phyloP scores from a whole-genome alignment of 768 basidiomycete genomes.

The Suillus occidentalis region DNA sequence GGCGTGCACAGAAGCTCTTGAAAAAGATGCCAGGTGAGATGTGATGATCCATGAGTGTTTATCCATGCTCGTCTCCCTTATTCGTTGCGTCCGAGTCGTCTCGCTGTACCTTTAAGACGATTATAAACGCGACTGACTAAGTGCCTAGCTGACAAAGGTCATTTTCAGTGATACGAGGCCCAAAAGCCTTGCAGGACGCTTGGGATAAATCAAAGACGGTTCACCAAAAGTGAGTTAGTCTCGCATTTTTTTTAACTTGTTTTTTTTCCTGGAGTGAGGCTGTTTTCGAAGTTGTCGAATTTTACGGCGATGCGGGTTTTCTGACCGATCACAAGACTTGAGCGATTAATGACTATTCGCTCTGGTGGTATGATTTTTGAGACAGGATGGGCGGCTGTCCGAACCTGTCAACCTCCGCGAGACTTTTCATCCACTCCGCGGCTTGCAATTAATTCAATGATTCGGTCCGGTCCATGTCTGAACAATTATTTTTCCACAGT shows the following conservation, averaged over 20 bases:
- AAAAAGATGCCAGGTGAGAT: conserved; percentile 76
- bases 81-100: not conserved
- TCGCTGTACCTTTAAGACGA: conserved; percentile 5
- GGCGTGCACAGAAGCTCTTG: conserved; percentile 68
- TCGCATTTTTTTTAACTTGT: not conserved
- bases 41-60: too few relatives aligned
- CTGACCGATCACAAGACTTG: not conserved
- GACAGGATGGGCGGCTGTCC: not conserved
- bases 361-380: not conserved
- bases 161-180: conserved; percentile 71
- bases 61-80: not conserved
- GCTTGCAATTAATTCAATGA: conserved; percentile 5
- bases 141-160: not conserved
- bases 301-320: not conserved
- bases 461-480: not conserved
- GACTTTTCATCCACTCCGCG: not conserved
- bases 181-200: conserved; percentile 74
- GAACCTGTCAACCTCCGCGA: not conserved
- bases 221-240: conserved; percentile 76
- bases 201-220: conserved; percentile 91
- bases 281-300: not conserved
- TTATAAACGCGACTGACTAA: not conserved
- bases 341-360: not conserved
- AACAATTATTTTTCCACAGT: conserved; percentile 38
- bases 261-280: not conserved